Evolutionary conservation across 495 filamentous ascomycete genomes (phyloP).

Genomic region (Xeromyces bisporus): DNA sequence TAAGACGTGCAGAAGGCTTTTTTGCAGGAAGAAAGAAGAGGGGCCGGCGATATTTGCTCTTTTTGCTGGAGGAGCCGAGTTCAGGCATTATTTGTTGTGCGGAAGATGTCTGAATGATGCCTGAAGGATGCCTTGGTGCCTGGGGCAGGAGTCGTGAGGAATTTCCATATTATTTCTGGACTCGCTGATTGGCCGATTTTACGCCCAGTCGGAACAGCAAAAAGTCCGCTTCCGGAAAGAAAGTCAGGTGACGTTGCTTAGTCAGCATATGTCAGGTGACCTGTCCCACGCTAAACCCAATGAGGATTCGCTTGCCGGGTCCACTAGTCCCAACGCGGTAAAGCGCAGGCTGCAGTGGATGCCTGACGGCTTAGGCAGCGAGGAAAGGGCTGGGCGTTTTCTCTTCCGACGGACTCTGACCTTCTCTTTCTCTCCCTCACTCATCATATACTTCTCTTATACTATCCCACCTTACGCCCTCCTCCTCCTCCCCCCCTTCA

Average conservation of each 20-base stretch:
- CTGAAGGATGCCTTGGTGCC: conserved; percentile 11
- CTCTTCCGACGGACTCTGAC: conserved; percentile 15
- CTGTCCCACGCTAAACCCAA: conserved; percentile 2
- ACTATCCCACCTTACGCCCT: conserved; percentile 4
- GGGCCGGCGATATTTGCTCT: conserved; percentile 15
- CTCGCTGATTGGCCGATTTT: conserved; percentile 12
- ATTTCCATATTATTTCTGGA: conserved; percentile 12
- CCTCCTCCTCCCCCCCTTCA: conserved; percentile 11
- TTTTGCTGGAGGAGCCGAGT: no score
- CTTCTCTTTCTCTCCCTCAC: conserved; percentile 16
- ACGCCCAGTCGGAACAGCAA: no score
- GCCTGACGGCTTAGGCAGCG: conserved; percentile 18
- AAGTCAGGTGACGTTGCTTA: no score
- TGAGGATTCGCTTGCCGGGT: conserved; percentile 11
- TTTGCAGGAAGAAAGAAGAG: conserved; percentile 7
- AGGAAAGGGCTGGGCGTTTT: no score
- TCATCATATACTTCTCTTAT: conserved; percentile 13
- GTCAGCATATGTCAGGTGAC: neutral
- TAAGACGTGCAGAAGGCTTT: neutral
- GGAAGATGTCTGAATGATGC: no score
- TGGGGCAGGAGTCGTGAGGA: conserved; percentile 10
- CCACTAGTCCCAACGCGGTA: conserved; percentile 12
- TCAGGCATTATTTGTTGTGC: conserved; percentile 11
- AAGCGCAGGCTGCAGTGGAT: conserved; percentile 1
- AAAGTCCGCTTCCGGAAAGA: no score